Conservation (phyloP, 805 yeast species). For the Metschnikowia borealis region DNA sequence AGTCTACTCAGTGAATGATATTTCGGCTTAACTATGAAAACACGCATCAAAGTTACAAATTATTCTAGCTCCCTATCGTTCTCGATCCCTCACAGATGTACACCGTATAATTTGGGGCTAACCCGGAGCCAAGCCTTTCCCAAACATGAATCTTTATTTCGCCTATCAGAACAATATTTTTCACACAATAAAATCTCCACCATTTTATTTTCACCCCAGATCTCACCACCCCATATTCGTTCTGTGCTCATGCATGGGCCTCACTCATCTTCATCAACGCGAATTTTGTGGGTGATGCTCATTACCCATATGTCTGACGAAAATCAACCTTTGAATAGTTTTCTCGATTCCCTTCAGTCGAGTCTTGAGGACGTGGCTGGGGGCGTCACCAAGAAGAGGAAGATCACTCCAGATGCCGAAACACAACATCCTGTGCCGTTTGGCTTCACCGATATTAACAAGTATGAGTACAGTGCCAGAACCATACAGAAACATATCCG, state of each 20-base stretch:
- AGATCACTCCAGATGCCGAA: neutral
- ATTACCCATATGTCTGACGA: neutral
- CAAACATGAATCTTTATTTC: neutral
- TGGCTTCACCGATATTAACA: slow-evolving; percentile 37
- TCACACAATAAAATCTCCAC: no score
- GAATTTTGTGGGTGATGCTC: neutral
- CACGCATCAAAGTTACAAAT: neutral
- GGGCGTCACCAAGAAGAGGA: neutral
- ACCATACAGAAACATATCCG: slow-evolving; percentile 42
- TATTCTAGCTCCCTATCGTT: neutral
- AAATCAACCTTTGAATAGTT: neutral
- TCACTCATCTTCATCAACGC: neutral
- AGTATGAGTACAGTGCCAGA: slow-evolving; percentile 37
- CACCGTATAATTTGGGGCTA: neutral
- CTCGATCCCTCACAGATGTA: neutral
- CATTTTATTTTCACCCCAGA: no score
- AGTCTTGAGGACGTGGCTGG: neutral
- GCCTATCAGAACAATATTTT: neutral
- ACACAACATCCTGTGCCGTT: slow-evolving; percentile 7
- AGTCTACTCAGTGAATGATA: no score
- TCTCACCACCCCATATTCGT: no score
- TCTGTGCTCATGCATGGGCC: neutral
- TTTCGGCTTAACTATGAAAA: neutral
- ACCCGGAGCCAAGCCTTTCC: neutral
- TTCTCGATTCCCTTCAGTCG: neutral